Conservation (phyloP, 345 rosid species). For the Carallia brachiata region DNA sequence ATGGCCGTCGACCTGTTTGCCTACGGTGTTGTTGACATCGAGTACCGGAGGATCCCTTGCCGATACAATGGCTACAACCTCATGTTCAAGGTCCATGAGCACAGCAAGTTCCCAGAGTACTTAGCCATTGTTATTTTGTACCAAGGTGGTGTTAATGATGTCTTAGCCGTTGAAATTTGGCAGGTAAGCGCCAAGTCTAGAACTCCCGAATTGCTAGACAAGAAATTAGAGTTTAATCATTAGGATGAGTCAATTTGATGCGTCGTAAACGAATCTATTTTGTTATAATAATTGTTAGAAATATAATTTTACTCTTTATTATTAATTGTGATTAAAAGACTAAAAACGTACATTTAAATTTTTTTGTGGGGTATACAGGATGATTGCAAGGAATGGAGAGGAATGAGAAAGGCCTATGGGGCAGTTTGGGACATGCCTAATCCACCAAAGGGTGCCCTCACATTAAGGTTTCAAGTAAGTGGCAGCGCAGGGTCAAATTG, state of each 20-base stretch:
- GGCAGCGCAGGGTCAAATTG: constrained; percentile 49
- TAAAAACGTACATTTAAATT: neutral
- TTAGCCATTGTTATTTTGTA: constrained; percentile 56
- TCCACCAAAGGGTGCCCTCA: constrained; percentile 57
- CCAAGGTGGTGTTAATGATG: constrained; percentile 46
- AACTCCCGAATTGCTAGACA: neutral
- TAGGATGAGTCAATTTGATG: too few species aligned
- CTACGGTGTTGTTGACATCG: constrained; percentile 71
- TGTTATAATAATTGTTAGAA: too few species aligned
- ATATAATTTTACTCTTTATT: neutral
- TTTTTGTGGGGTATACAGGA: constrained; percentile 33
- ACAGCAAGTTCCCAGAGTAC: constrained; percentile 61
- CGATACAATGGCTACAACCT: constrained; percentile 41
- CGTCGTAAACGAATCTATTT: too few species aligned
- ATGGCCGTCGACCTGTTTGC: constrained; percentile 41
- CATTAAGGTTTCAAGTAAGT: constrained; percentile 52
- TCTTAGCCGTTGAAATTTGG: constrained; percentile 64
- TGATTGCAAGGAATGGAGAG: constrained; percentile 56
- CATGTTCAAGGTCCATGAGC: constrained; percentile 61
- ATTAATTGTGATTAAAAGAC: neutral
- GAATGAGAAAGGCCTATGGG: constrained; percentile 73
- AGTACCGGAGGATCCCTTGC: constrained; percentile 73
- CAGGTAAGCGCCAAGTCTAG: constrained; percentile 38
- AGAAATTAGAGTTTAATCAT: neutral
- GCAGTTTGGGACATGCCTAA: constrained; percentile 60